Evolutionary conservation across 192 early-diverging fungal species (phyloP), one percentile per base, ranked within the genome.

Genomic region (Irineochytrium annulatum): DNA sequence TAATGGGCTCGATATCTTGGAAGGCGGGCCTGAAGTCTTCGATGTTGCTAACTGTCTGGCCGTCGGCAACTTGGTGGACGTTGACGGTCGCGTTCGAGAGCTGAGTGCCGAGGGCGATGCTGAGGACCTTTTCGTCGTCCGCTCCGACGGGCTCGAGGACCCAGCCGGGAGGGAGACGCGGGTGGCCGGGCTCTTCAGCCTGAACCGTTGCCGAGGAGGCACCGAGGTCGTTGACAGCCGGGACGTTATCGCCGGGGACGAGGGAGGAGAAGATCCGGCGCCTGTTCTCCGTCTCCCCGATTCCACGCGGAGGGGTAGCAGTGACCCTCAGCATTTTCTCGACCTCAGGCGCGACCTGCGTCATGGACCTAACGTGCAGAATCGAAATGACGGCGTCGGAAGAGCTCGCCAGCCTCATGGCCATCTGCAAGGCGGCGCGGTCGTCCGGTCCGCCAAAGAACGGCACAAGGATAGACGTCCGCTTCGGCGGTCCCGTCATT

Each of bases 361-460:
- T 8, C 6, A 49, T 14, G 5, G 46, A 8, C 11, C 46, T 8
- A 22, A 49, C 26, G 46, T 49, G 46, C 11, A 49, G 46, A 22
- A 49, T 24, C 11, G 46, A 49, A 8, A 49, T 24, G 6, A 8
- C 5, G 46, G 6, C 22, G 26, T 49, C 22, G 46, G 13, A 20
- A 22, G 46, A 49, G 5, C 11, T 6, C 13, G 46, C 46, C 11
- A 49, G 24, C 13, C 46, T 14, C 8, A 49, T 8, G 46, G 46
- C 46, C 46, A 49, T 20, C 26, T 49, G 46, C 13, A 49, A 24
- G 17, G 46, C 46, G 13, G 46, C 11, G 8, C 46, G 11, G 22
- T 49, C 46, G 24, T 49, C 46, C 13, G 46, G 46, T 8, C 46
- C 46, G 46, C 46, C 46, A 24, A 49, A 49, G 24, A 49, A 49